A percentile compares a stretch with the other conserved stretches of the same genome.
Evolutionary conservation across 305 asterid genomes (phyloP).

Genomic region (Solanum hybrid): DNA sequence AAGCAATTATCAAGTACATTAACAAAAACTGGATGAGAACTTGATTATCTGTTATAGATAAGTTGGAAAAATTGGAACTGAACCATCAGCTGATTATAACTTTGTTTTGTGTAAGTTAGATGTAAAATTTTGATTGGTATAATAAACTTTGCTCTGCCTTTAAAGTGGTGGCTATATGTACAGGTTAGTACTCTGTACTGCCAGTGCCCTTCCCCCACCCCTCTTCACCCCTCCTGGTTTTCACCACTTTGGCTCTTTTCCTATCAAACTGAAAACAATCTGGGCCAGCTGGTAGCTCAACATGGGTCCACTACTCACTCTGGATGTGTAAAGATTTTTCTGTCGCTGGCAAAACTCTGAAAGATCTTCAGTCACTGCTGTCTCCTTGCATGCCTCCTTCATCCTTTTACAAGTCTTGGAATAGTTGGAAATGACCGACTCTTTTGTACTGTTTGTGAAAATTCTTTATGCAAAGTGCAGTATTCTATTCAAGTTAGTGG

Average conservation of each 20-base stretch:
- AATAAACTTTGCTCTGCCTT: background rate
- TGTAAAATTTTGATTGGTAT: background rate
- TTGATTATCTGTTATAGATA: background rate
- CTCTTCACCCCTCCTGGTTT: background rate
- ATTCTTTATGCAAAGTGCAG: background rate
- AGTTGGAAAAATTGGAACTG: background rate
- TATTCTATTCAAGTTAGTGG: background rate
- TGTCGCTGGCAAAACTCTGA: background rate
- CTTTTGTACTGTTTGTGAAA: background rate
- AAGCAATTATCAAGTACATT: background rate
- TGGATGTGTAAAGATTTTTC: background rate
- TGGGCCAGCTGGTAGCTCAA: background rate
- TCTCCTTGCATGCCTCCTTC: background rate
- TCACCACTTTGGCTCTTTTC: background rate
- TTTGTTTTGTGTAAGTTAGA: background rate
- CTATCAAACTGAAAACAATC: background rate
- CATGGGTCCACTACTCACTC: background rate
- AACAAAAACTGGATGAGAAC: background rate
- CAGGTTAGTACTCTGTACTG: background rate
- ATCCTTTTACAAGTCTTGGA: background rate
- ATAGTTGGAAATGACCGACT: background rate
- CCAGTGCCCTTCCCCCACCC: background rate
- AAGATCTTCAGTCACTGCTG: background rate
- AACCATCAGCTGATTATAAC: background rate
- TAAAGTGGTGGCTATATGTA: background rate